Conservation (phyloP, 805 yeast species). For the Spathaspora sp. region DNA sequence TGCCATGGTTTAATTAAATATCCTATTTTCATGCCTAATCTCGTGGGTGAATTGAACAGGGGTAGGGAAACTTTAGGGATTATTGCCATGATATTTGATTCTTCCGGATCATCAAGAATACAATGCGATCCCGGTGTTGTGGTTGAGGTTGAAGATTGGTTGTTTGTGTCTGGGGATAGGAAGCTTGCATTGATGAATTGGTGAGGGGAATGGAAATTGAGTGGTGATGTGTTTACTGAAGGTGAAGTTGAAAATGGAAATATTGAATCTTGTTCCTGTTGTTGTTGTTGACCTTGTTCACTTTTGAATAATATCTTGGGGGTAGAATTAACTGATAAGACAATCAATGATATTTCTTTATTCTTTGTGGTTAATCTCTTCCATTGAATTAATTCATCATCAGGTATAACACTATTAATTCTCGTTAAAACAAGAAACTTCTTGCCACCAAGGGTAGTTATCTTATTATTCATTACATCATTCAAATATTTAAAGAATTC, state of each 20-base stretch:
- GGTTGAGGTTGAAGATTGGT: not conserved
- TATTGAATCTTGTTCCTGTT: constrained; percentile 4
- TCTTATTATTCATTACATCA: constrained; percentile 27
- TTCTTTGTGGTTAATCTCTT: constrained; percentile 62
- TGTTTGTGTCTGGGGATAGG: constrained; percentile 17
- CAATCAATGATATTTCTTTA: constrained; percentile 57
- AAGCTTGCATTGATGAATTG: constrained; percentile 32
- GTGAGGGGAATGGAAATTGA: constrained; percentile 34
- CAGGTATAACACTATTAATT: constrained; percentile 70
- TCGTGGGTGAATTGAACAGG: constrained; percentile 63
- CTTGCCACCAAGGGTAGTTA: constrained; percentile 45
- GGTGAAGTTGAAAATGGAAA: constrained; percentile 13
- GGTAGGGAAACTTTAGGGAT: constrained; percentile 61
- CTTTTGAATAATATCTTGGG: constrained; percentile 40
- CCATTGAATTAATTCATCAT: constrained; percentile 80
- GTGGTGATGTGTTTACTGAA: constrained; percentile 29
- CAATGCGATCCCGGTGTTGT: too few species aligned
- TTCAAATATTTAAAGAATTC: constrained; percentile 36
- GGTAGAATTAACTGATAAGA: constrained; percentile 61
- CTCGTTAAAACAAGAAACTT: constrained; percentile 66
- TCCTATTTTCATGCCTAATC: constrained; percentile 70
- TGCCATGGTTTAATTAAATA: constrained; percentile 47
- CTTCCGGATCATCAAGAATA: constrained; percentile 40
- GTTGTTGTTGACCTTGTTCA: not conserved
- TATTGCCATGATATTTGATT: constrained; percentile 52